Base-by-base conservation (phyloP, 1,284 basidiomycete species). In the Puccinia polysora region DNA sequence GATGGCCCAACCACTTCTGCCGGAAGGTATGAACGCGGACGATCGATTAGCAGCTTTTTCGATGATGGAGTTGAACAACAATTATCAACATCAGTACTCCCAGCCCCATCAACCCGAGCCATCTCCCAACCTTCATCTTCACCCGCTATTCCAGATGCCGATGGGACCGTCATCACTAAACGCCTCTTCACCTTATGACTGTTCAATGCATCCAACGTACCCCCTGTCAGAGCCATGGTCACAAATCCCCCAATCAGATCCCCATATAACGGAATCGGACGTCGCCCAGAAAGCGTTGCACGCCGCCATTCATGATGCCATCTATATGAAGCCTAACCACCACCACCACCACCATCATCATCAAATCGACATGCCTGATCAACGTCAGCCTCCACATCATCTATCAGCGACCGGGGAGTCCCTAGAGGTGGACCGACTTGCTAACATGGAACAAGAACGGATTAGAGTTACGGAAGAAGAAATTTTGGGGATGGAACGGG, bases 61-160 rank as follows among this genome's bases (percentile, higher is more conserved):
- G 36, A 69, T 69, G 52, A 69, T 69, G 55, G 65, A 59, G 50
- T 20, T 69, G 20, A 69, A 25, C 12, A 45, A 69, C 23, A 59
- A 34, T 36, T 69, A 58, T 38, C 64, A 53, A 28, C 49, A 67
- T 52, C 60, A 63, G 49, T 50, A 4, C 23, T 7, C 8, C 30
- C 47, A 47, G 1, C 25, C 64, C 15, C 64, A 67, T 30, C 65
- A 59, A 38, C 56, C n/a, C 25, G 30, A 45, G n/a, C 55, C 56
- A n/a, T 25, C 23, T 23, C 25, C n/a, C 4, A 58, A 69, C 36
- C 45, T 50, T 5, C 65, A 69, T 52, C 25, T 69, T 6, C 53
- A 69, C 20, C 65, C 65, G 25, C 53, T 69, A 36, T 69, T 69
- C 20, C 65, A 69, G 43, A 58, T 69, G 28, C 65, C 65, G 20